Evolutionary conservation across 202 grass and related monocot genomes (phyloP).

Genomic region (Thinopyrum obtusiflorum): DNA sequence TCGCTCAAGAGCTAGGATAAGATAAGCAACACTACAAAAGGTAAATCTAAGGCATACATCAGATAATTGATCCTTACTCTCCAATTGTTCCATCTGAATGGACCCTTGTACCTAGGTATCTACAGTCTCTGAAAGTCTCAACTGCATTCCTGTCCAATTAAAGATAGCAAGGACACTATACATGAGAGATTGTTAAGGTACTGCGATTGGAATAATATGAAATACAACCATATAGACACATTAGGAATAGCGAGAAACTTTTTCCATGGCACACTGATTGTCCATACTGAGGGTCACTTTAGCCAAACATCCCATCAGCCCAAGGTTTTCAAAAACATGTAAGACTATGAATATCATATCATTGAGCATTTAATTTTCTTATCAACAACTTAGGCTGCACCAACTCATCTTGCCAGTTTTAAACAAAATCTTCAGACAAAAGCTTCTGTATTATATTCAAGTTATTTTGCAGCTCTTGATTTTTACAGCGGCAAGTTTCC

Average conservation of each 20-base stretch:
- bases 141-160: constrained; percentile 60
- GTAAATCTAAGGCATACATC: not conserved
- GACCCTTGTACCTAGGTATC: constrained; percentile 85
- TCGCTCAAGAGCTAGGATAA: constrained; percentile 10
- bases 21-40: constrained; percentile 6
- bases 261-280: not conserved
- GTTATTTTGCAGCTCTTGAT: not conserved
- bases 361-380: not conserved
- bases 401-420: not conserved
- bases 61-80: constrained; percentile 68
- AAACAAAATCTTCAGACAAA: not conserved
- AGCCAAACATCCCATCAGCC: not conserved
- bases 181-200: not conserved
- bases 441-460: not conserved
- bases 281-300: not conserved
- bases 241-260: not conserved
- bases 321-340: not conserved
- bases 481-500: not conserved
- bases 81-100: constrained; percentile 68
- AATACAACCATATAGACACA: not conserved
- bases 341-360: not conserved
- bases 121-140: constrained; percentile 76
- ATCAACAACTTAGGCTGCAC: not conserved
- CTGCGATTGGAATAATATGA: not conserved
- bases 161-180: not conserved